Conservation (phyloP, 257 asterid species). For the Handroanthus guayacan region DNA sequence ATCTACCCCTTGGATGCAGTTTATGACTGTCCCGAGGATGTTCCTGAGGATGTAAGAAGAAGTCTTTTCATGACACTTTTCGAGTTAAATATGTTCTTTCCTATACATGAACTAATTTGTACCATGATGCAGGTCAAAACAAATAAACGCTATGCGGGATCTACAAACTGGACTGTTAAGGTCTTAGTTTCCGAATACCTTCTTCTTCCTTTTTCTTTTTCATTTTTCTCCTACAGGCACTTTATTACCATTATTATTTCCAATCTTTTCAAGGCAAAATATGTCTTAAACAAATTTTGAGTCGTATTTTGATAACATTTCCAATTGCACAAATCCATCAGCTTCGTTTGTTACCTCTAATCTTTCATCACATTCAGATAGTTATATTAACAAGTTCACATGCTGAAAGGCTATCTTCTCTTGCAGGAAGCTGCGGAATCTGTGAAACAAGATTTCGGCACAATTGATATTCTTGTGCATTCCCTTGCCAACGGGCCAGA, state of each 20-base stretch:
- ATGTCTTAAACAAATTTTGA: slow-evolving; percentile 4
- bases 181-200: slow-evolving; percentile 44
- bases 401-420: slow-evolving; percentile 29
- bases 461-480: slow-evolving; percentile 96
- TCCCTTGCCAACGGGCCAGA: slow-evolving; percentile 99
- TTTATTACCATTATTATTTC: neutral
- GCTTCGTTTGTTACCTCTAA: neutral
- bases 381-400: neutral
- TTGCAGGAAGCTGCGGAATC: slow-evolving; percentile 93
- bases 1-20: slow-evolving; percentile 97
- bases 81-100: neutral
- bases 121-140: slow-evolving; percentile 67
- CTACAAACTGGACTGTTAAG: slow-evolving; percentile 96
- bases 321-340: neutral
- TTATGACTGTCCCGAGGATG: slow-evolving; percentile 88
- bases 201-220: neutral
- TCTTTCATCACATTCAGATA: neutral
- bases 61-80: neutral
- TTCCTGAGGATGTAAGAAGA: slow-evolving; percentile 88
- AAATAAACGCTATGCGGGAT: slow-evolving; percentile 91
- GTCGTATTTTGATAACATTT: slow-evolving; percentile 8
- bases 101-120: slow-evolving; percentile 2
- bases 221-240: neutral
- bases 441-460: slow-evolving; percentile 92
- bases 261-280: neutral